Percentiles rank a stretch among this genome's conserved stretches.
phyloP scores from a whole-genome alignment of 495 filamentous ascomycete species.

The Sordaria brevicollis region DNA sequence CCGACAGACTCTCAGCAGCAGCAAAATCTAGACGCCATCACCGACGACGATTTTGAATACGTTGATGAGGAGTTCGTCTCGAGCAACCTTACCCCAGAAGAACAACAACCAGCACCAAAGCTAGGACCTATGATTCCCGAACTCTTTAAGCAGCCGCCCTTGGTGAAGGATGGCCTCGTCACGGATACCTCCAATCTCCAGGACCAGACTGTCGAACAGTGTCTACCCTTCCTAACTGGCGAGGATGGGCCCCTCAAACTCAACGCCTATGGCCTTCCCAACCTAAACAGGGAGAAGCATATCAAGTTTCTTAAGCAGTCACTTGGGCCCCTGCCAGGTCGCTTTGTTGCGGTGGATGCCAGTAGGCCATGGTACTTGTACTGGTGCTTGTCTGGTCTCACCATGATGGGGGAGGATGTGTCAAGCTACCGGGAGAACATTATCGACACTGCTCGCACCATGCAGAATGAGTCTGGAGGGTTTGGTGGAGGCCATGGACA shows the following conservation, averaged over 20 bases:
- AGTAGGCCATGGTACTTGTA: conserved; percentile 88
- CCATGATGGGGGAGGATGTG: conserved; percentile 66
- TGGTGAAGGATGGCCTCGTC: conserved; percentile 54
- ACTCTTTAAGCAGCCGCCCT: conserved; percentile 52
- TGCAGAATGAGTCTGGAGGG: conserved; percentile 76
- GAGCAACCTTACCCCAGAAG: not conserved
- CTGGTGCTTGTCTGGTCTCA: conserved; percentile 70
- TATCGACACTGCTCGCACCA: conserved; percentile 57
- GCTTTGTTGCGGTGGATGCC: conserved; percentile 64
- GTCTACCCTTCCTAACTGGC: conserved; percentile 57
- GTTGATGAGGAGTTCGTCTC: conserved; percentile 14
- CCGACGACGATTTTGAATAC: conserved; percentile 4
- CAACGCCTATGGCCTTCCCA: conserved; percentile 64
- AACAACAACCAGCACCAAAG: not conserved
- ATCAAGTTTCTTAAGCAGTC: conserved; percentile 60
- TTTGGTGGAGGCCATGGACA: conserved; percentile 95
- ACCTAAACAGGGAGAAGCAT: conserved; percentile 60
- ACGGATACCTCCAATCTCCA: conserved; percentile 63
- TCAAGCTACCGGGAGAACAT: conserved; percentile 56
- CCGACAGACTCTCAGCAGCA: not conserved
- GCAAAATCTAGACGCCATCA: not conserved
- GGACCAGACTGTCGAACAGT: conserved; percentile 52
- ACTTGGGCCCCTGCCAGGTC: conserved; percentile 52
- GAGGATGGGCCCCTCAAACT: conserved; percentile 29
- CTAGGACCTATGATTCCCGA: conserved; percentile 40